Conservation (phyloP, 768 basidiomycete species). For the Tubosaeta sp. region DNA sequence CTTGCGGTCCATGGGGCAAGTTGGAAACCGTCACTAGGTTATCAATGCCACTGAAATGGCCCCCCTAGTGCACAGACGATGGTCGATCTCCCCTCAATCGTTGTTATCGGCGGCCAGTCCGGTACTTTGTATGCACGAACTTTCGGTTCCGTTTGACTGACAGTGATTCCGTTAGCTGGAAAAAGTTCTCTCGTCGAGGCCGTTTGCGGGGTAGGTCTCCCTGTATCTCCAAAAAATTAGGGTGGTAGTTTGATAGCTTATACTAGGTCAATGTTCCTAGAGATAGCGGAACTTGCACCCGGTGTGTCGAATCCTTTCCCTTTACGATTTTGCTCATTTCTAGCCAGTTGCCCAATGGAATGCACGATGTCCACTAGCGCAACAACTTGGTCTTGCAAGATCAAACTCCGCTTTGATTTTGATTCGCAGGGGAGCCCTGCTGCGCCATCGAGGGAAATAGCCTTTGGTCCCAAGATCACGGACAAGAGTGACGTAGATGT, state of each 20-base stretch:
- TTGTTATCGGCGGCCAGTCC: slow-evolving; percentile 55
- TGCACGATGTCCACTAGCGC: slow-evolving; percentile 43
- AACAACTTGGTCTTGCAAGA: slow-evolving; percentile 40
- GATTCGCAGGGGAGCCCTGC: slow-evolving; percentile 25
- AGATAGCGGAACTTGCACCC: slow-evolving; percentile 57
- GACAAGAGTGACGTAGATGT: slow-evolving; percentile 34
- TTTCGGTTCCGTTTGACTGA: not conserved
- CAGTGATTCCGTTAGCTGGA: slow-evolving; percentile 36
- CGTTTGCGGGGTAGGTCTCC: slow-evolving; percentile 44
- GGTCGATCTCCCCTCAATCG: slow-evolving; percentile 47
- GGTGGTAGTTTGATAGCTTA: not conserved
- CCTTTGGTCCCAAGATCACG: slow-evolving; percentile 17
- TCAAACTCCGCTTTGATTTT: slow-evolving; percentile 38
- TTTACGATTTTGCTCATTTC: not conserved
- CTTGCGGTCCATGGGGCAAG: slow-evolving; percentile 40
- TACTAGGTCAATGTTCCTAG: slow-evolving; percentile 55
- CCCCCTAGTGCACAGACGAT: slow-evolving; percentile 32
- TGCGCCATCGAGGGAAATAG: no score
- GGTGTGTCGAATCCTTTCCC: slow-evolving; percentile 28
- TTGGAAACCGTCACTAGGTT: not conserved
- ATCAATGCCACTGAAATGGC: not conserved
- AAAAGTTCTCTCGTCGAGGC: slow-evolving; percentile 60
- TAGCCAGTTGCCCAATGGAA: slow-evolving; percentile 48
- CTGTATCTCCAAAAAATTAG: not conserved
- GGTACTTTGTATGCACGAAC: slow-evolving; percentile 25